These are phyloP conservation scores for Clausena lansium DNA, from an alignment of 345 rosid species.

Conservation along the genomic window DNA sequence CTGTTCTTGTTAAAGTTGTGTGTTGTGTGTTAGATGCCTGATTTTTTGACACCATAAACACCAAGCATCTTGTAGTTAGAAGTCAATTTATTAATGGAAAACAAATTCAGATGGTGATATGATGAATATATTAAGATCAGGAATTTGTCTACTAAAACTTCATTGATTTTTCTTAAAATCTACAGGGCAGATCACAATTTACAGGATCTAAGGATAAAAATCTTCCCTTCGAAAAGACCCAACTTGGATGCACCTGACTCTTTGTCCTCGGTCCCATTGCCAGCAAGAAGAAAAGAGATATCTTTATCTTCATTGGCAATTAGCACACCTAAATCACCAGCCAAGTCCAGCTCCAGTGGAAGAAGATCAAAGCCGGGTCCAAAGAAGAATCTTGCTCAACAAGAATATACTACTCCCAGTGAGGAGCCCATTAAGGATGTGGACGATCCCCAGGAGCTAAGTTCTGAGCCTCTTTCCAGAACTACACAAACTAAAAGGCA, in stretches of 20 bases:
- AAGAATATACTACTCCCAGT: slow-evolving; percentile 6
- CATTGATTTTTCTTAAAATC: slow-evolving; percentile 5
- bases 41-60: neutral
- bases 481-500: slow-evolving; percentile 20
- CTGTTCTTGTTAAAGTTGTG: neutral
- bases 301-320: slow-evolving; percentile 34
- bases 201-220: slow-evolving; percentile 36
- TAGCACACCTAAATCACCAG: slow-evolving; percentile 20
- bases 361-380: slow-evolving; percentile 28
- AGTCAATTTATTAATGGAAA: neutral
- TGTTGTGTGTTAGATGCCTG: neutral
- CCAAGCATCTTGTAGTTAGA: neutral
- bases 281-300: slow-evolving; percentile 36
- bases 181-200: slow-evolving; percentile 45
- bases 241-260: slow-evolving; percentile 17
- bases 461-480: slow-evolving; percentile 21
- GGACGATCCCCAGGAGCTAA: slow-evolving; percentile 15
- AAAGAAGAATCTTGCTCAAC: slow-evolving; percentile 7
- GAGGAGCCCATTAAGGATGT: slow-evolving; percentile 18
- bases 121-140: neutral
- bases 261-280: slow-evolving; percentile 6
- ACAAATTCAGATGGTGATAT: neutral
- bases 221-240: slow-evolving; percentile 31
- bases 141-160: slow-evolving; percentile 1
- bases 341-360: slow-evolving; percentile 12